Evolutionary conservation across 805 yeast genomes (phyloP), one percentile per base, ranked within the genome.

Genomic region (Hanseniaspora mollemarum): DNA sequence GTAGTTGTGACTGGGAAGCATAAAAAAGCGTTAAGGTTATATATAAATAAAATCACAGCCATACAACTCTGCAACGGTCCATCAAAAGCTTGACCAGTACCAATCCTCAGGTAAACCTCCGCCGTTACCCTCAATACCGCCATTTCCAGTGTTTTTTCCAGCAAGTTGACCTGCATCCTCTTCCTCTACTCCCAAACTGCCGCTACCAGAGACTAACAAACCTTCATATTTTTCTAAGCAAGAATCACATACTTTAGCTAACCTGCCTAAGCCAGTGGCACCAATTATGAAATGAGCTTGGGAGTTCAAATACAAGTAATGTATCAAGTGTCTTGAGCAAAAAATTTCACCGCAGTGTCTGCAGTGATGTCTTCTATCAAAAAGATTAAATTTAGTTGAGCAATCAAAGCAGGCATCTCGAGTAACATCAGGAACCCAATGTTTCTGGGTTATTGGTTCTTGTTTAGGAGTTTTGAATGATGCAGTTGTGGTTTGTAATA

Each of bases 281-380:
- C 81, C 86, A 50, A 81, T 76, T 57, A 79, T 73, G 56, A 78
- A 79, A 56, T 77, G 77, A 32, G 92, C 77, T 65, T 75, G 62
- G 59, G 73, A 68, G 61, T 79, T 69, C 60, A 77, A 69, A 66
- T 78, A 71, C 55, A 76, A 62, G 67, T 69, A 69, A 58, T 77
- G 80, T 7, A 74, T 67, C 3, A 80, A 72, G 63, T 85, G 88
- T 54, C 74, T 77, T 31, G 78, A 76, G 63, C 94, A 84, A 59
- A 77, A 84, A 19, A 84, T 76, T 37, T 83, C 86, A 33, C 94
- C 94, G 64, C 94, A 84, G 61, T 81, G 80, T 49, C 94, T 75
- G 62, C 94, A 84, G 67, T 84, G 94, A 61, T 84, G 94, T 55
- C 80, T 73, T 58, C 88, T 75, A 62, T 75, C 95, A 69, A 79